Evolutionary conservation across 129 eudicot species (phyloP), one percentile per base, ranked within the genome.

Genomic region (Gnaphalium uliginosum): DNA sequence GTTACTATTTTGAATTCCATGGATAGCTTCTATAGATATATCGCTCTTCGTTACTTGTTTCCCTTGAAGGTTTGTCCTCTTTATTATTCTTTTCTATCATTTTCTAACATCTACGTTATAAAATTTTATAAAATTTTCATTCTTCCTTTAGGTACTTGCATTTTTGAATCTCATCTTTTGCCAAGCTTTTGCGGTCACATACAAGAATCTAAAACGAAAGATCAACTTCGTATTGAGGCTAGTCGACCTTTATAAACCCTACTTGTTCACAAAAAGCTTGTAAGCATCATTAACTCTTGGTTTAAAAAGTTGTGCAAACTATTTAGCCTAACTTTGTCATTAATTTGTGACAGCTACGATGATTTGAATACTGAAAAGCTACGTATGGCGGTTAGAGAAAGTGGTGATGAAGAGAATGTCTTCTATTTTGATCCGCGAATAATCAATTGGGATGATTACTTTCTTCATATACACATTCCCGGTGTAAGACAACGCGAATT

Each of bases 251-350:
- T 93, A 93, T 73, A 68, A 80, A 43, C 98, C 98, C 43, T 93
- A 88, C 84, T 82, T 93, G 87, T 93, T 93, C 89, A 82, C 90
- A 21, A 87, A 93, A 79, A 88, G 85, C 82, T 48, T 79, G 98
- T 93, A 85, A 90, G 98, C 76, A 48, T 30, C 19, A 13, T 3
- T 24, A 21, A 54, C 8, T 53, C 54, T 37, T 68, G 4, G 15
- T 10, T 56, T 68, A 22, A 4, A 62, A 26, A 13, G n/a, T 26
- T 26, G 53, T 43, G 53, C 53, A 46, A 14, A 2, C 0, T 35
- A 46, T 13, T 4, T 46, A 3, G 53, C 53, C 53, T 46, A 14
- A 46, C 53, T 3, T 46, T 5, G 58, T 54, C 37, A 41, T 48
- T 70, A 51, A 33, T 76, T 19, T 74, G 13, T 18, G 62, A 79